Base-by-base conservation (phyloP, 495 filamentous ascomycete genomes). In the Penicillium canescens region DNA sequence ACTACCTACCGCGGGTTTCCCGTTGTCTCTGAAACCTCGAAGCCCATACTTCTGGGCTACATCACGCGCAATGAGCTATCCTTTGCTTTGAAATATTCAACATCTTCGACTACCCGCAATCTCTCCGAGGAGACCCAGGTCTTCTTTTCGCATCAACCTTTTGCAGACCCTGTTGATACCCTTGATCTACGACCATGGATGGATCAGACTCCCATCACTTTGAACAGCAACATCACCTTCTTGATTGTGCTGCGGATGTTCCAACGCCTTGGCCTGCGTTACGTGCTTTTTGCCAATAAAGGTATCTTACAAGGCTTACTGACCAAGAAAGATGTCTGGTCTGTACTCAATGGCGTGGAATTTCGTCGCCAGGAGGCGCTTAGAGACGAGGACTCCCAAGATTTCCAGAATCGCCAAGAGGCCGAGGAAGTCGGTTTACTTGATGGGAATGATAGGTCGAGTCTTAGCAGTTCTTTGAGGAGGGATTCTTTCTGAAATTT, bases 311-410 rank as follows among this genome's bases (percentile, higher is more conserved):
- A 89, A 66, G 94, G 94, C 1, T 64, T 98, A 42, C 70, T 98
- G 59, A 98, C 95, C 18, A 98, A 98, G 79, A 98, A 98, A 75
- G 94, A 98, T 72, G 86, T 96, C n/a, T 97, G 91, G 89, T 91
- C 88, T 61, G 84, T 96, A 16, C 73, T 98, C 10, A 92, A 96
- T 66, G 88, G 88, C 18, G 83, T 86, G 13, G 88, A 92, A 59
- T 86, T 85, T 41, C 70, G 70, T 14, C 63, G 66, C n/a, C 62
- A 60, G 46, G 72, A 76, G 31, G 61, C 61, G 28, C 43, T 71
- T 18, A 70, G 68, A 42, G 57, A 68, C 8, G 46, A 65, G 21
- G 59, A 74, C 3, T 71, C 75, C 24, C 68, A 71, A 38, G 73
- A 74, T 47, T 71, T 76, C 26, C 65, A 73, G 39, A 72, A 75